These are phyloP conservation scores for Calonectria henricotiae DNA, from an alignment of 2,329 filamentous ascomycete species.

Conservation along the genomic window DNA sequence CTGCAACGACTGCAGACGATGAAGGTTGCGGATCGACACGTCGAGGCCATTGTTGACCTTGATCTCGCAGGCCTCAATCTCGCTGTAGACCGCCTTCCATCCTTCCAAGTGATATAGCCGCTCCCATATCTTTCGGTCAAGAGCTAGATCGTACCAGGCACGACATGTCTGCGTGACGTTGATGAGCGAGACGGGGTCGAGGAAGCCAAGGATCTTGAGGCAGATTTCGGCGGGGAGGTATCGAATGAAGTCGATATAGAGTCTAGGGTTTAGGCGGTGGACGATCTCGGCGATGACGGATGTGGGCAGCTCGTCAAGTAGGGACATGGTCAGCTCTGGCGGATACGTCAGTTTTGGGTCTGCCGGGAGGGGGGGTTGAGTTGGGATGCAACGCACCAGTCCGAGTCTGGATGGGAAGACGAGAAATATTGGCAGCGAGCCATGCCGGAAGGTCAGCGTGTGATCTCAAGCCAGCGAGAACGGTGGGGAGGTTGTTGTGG, in stretches of 20 bases:
- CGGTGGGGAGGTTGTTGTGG: conserved; percentile 54
- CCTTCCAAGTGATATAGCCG: conserved; percentile 87
- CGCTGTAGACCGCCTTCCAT: conserved; percentile 81
- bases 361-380: background rate
- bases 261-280: conserved; percentile 82
- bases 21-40: conserved; percentile 60
- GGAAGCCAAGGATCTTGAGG: conserved; percentile 88
- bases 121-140: conserved; percentile 91
- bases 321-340: conserved; percentile 84
- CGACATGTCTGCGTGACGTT: conserved; percentile 85
- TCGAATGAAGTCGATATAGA: conserved; percentile 93
- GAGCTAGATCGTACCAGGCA: conserved; percentile 84
- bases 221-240: conserved; percentile 93
- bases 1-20: conserved; percentile 64
- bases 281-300: conserved; percentile 87
- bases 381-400: conserved; percentile 61
- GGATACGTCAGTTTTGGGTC: conserved; percentile 37
- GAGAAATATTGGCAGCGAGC: conserved; percentile 67
- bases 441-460: conserved; percentile 66
- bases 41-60: conserved; percentile 66
- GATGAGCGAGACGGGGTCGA: conserved; percentile 86
- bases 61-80: conserved; percentile 79
- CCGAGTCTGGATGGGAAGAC: conserved; percentile 67
- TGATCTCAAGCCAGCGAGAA: conserved; percentile 58
- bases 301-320: conserved; percentile 85